phyloP scores from a whole-genome alignment of 2,329 filamentous ascomycete species.

The Penicillium glabrum region DNA sequence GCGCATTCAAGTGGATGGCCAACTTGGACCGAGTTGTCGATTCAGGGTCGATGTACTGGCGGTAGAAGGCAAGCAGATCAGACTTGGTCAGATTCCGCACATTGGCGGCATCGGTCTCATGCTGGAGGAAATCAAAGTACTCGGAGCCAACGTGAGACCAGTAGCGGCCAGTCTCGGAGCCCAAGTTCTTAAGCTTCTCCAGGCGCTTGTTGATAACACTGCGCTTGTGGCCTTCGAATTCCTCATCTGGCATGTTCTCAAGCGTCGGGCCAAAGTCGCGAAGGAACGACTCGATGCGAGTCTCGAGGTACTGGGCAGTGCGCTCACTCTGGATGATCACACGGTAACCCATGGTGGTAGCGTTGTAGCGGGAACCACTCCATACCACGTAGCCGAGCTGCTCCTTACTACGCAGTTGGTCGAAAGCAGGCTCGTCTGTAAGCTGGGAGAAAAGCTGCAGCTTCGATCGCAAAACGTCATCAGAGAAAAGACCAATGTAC shows the following conservation, averaged over 20 bases:
- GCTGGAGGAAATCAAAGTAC: constrained; percentile 84
- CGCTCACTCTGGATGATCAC: constrained; percentile 94
- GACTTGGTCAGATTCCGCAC: constrained; percentile 74
- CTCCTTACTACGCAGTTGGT: constrained; percentile 93
- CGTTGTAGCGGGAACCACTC: constrained; percentile 68
- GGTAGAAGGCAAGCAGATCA: constrained; percentile 78
- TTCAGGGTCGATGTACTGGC: constrained; percentile 69
- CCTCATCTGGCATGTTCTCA: constrained; percentile 72
- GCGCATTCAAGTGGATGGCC: constrained; percentile 78
- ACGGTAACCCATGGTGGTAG: constrained; percentile 80
- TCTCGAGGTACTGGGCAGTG: constrained; percentile 78
- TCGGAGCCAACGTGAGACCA: constrained; percentile 85
- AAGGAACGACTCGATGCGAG: constrained; percentile 84
- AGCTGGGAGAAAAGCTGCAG: constrained; percentile 83
- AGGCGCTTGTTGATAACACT: constrained; percentile 83
- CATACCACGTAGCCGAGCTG: constrained; percentile 97
- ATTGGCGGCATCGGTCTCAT: constrained; percentile 73
- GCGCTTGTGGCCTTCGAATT: constrained; percentile 88
- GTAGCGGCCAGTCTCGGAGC: constrained; percentile 77
- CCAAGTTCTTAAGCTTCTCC: constrained; percentile 90
- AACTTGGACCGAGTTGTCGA: constrained; percentile 78
- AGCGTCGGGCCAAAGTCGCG: constrained; percentile 65
- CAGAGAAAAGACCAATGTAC: constrained; percentile 66
- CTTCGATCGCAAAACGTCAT: constrained; percentile 71
- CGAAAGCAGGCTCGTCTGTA: constrained; percentile 88